Evolutionary conservation across 176 grass and related monocot species (phyloP).

Genomic region (Cenchrus americanus): DNA sequence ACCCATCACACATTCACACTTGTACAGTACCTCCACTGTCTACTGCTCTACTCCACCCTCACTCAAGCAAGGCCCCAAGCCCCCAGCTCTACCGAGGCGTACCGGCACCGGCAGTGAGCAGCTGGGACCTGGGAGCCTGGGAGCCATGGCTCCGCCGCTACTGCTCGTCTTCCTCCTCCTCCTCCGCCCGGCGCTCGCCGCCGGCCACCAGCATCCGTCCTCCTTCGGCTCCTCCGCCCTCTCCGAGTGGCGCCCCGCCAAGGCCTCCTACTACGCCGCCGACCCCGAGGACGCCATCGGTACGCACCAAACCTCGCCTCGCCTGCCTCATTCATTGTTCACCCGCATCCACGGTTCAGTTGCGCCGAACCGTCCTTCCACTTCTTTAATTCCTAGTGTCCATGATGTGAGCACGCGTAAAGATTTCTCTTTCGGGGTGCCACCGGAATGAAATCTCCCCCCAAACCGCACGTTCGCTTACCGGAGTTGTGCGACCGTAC

Average conservation of each 20-base stretch:
- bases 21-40: not conserved
- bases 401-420: not conserved
- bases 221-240: conserved; percentile 66
- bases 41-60: conserved; percentile 4
- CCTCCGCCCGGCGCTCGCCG: conserved; percentile 37
- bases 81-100: conserved; percentile 1
- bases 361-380: conserved; percentile 1
- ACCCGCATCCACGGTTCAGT: not conserved
- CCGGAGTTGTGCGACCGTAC: conserved; percentile 24
- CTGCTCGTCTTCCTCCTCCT: conserved; percentile 47
- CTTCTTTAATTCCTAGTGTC: not conserved
- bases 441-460: conserved; percentile 16
- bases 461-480: conserved; percentile 16
- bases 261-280: conserved; percentile 93
- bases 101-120: conserved; percentile 9
- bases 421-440: conserved; percentile 2
- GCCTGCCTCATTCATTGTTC: not conserved
- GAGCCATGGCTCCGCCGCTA: conserved; percentile 54
- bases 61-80: not conserved
- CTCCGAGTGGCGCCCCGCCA: conserved; percentile 87
- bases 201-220: conserved; percentile 61
- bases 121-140: conserved; percentile 15
- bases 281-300: conserved; percentile 94
- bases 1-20: conserved; percentile 9
- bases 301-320: conserved; percentile 31